Evolutionary conservation across 2,329 filamentous ascomycete species (phyloP), one percentile per base, ranked within the genome.

Genomic region (Moelleriella libera): DNA sequence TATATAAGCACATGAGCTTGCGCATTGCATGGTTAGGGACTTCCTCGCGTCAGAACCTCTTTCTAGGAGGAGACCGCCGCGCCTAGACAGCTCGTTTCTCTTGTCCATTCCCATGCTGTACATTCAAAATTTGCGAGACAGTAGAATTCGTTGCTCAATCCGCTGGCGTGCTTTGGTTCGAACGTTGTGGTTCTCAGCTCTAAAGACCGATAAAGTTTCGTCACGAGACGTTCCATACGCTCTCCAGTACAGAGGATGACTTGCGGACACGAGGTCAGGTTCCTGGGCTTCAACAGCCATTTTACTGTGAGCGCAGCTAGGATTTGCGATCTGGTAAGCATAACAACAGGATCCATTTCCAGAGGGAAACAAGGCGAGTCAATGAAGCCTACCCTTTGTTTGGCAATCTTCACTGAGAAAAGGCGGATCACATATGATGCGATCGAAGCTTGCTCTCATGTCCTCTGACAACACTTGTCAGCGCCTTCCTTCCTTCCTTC

Each of bases 361-460:
- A 21, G 21, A 21, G 21, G 21, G 21, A 21, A 21, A 21, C 21
- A 3, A 21, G 21, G 21, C 21, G 21, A 21, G 21, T 21, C 21
- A 21, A 21, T 21, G 21, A 21, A 56, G 65, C 54, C 55, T 42
- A 83, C 82, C 70, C 69, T 88, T 88, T 0, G 83, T 87, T 61
- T 90, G 84, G 60, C 85, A 90, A 58, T 90, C 84, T 51, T 84
- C 76, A 60, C 78, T 87, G 37, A 90, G 68, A 60, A 90, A 90
- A 0, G 86, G 86, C 7, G 86, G 86, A 58, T 92, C 86, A 54
- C 76, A 77, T 47, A 89, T 82, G 50, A 90, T 74, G 47, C 79
- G 74, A 62, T 88, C 82, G 44, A 83, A 76, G 21, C 64, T 68
- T 21, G 75, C 77, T 58, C 83, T 85, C 37, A 88, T 62, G 34